A percentile compares a stretch with the other conserved stretches of the same genome.
These are phyloP conservation scores for Pyricularia sp. DNA, from an alignment of 2,329 filamentous ascomycete species.

Conservation along the genomic window DNA sequence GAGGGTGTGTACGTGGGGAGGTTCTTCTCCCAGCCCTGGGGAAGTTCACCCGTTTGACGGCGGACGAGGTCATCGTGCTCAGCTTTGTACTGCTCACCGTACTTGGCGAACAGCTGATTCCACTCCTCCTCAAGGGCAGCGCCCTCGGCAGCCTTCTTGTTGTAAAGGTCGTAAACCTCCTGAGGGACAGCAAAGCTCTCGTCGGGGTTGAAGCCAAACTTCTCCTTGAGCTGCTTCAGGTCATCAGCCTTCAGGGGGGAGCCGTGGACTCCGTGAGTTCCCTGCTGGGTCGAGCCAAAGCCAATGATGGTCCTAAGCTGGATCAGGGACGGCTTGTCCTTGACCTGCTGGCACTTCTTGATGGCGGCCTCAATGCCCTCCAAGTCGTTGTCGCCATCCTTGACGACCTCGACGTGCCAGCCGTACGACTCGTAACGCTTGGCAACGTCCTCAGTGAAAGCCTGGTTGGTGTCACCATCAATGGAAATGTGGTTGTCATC, in stretches of 20 bases:
- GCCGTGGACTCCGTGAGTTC: conserved; percentile 91
- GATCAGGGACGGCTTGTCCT: conserved; percentile 93
- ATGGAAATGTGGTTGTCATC: conserved; percentile 97
- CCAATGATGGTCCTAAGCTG: conserved; percentile 96
- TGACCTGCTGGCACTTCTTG: conserved; percentile 71
- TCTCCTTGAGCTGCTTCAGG: conserved; percentile 82
- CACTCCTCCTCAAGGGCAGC: conserved; percentile 87
- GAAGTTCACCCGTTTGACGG: conserved; percentile 69
- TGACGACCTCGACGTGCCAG: conserved; percentile 80
- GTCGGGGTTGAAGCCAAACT: conserved; percentile 92
- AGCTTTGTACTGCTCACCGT: conserved; percentile 61
- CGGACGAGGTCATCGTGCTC: conserved; percentile 73
- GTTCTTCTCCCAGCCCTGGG: conserved; percentile 90
- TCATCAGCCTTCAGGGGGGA: conserved; percentile 92
- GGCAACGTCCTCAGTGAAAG: conserved; percentile 92
- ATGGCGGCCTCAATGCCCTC: conserved; percentile 80
- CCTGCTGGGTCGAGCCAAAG: conserved; percentile 84
- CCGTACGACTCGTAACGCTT: conserved; percentile 96
- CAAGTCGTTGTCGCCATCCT: conserved; percentile 81
- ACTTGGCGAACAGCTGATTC: conserved; percentile 87
- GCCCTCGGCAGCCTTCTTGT: conserved; percentile 73
- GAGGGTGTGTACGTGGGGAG: conserved; percentile 81
- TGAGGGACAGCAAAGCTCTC: conserved; percentile 88
- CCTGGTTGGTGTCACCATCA: conserved; percentile 88
- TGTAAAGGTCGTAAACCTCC: conserved; percentile 84